Evolutionary conservation across 2,329 filamentous ascomycete species (phyloP).

Genomic region (Alternaria postmessia): DNA sequence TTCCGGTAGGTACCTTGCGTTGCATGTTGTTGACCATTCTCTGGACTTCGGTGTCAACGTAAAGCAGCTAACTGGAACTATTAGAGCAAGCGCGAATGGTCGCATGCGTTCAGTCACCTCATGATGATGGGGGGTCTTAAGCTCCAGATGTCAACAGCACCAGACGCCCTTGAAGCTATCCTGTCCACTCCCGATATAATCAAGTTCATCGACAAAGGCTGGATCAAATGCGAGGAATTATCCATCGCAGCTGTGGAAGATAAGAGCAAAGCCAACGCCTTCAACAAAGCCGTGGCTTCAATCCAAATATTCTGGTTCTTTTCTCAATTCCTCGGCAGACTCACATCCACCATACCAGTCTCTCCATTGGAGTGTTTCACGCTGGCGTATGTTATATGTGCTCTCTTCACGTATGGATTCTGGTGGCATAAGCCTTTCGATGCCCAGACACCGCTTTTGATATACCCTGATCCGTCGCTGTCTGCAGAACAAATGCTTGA

Average conservation of each 20-base stretch:
- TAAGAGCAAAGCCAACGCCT: too few relatives aligned
- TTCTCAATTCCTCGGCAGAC: neutral
- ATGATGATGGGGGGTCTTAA: neutral
- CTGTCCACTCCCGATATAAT: fast-evolving
- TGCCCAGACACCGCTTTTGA: neutral
- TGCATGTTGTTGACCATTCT: neutral
- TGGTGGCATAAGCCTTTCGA: neutral
- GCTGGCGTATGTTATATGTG: neutral
- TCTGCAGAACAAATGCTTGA: neutral
- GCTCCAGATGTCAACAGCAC: neutral
- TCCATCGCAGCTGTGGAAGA: too few relatives aligned
- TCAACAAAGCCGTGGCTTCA: too few relatives aligned
- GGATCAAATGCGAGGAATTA: too few relatives aligned
- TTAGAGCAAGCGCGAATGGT: neutral
- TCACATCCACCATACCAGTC: fast-evolving
- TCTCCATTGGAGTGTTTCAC: neutral
- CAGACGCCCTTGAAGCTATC: too few relatives aligned
- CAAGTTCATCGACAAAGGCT: too few relatives aligned
- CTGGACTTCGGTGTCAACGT: too few relatives aligned
- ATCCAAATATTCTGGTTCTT: neutral
- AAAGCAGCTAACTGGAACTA: neutral
- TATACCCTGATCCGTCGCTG: neutral
- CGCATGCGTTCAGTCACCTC: neutral
- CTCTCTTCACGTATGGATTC: neutral
- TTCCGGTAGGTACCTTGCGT: too few relatives aligned